Evolutionary conservation across 2,329 filamentous ascomycete genomes (phyloP), one percentile per base, ranked within the genome.

Genomic region (Hortaea sp.): DNA sequence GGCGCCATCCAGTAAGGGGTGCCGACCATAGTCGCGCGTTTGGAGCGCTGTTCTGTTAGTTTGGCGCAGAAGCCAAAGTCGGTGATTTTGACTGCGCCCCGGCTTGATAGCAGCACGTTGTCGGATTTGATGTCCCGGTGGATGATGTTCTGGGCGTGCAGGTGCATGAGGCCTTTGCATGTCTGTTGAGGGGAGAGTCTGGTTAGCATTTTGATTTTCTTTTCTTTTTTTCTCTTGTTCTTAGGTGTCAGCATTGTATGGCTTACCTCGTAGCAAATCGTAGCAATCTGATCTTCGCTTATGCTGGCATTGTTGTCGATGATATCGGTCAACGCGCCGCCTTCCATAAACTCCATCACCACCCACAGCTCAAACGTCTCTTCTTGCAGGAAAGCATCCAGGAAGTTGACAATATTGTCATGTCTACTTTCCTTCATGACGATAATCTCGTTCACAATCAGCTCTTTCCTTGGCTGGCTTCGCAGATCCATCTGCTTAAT

Each of bases 1-100:
- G 92, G 92, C 6, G 92, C 92, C 92, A 98, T 98, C 92, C 92
- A 98, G 75, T 97, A 98, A 11, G 92, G 92, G 31, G 92, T 98
- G 54, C 92, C 92, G 46, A 98, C 92, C 92, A 98, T 97, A 48
- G 92, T 98, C 39, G 90, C 89, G 66, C 92, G 89, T 76, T 98
- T 97, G 58, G 81, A 92, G 70, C 94, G 94, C 54, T 88, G 84
- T 65, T 97, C 92, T 32, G 90, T 97, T 51, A 98, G 84, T 73
- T 97, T 97, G 65, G 92, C 92, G 66, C 89, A 97, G 77, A 98
- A 97, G 56, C 92, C 92, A 64, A 98, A 98, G 79, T 98, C 92
- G 58, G 92, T 89, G 92, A 61, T 64, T 54, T 98, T 98, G 68
- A 98, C 90, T 62, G 95, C 92, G 57, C 92, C 92, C 57, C 88